Base-by-base conservation (phyloP, 148 eudicot species). In the Selenicereus undatus region DNA sequence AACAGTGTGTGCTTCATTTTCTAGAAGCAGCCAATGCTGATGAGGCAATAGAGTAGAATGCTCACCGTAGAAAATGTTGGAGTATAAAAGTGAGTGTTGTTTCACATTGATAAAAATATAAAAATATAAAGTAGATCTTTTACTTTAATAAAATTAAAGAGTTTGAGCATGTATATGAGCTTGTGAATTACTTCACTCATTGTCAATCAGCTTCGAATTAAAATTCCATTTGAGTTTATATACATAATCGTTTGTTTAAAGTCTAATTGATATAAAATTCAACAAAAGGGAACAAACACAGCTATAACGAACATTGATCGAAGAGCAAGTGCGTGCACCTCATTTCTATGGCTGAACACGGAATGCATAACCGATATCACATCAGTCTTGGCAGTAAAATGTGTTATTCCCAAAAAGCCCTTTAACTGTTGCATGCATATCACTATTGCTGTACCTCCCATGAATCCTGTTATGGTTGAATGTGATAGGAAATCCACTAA, bases 401-500 rank as follows among this genome's bases (percentile, higher is more conserved):
- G 93, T 56, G 73, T 79, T 79, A 93, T 60, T 11, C 98, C 99
- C 62, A 96, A 87, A 69, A 96, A 20, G 13, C 95, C 97, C 85
- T 93, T 96, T 68, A 96, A 60, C 39, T 96, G 99, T 75, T 96
- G 99, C 13, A 96, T 81, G 68, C 83, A 79, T n/a, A 96, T 93
- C 17, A 96, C 77, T 0, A 87, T 72, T 8, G 99, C 99, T 8
- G 99, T 91, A 68, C 99, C 99, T 81, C 97, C 98, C 98, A 93
- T 96, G 84, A 96, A 96, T 18, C 99, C 99, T 5, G 86, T 85
- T 36, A 96, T 96, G 0, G 97, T 92, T 20, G 99, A 91, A 84
- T 96, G 99, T 51, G 99, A 92, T 18, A 96, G 70, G 79, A 96
- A 93, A 89, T 96, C 98, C 51, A 96, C 97, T 86, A 96, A 68